Base-by-base conservation (phyloP, 139 green algal species). In the Chlamydomonas incerta region DNA sequence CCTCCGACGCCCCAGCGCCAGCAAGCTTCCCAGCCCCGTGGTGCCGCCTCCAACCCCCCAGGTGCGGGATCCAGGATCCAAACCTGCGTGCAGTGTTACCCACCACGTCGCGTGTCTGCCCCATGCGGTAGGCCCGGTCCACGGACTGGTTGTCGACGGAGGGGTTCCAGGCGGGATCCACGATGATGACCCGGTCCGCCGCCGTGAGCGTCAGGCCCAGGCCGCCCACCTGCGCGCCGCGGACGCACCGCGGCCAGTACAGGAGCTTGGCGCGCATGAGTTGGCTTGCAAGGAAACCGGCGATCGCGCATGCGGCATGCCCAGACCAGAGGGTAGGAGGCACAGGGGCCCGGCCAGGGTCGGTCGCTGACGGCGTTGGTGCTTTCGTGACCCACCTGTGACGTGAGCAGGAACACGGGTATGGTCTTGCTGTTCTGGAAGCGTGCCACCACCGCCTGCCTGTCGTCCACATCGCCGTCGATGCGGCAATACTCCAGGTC, bases 131-230 rank as follows among this genome's bases (percentile, higher is more conserved):
- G 0, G 96, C 96, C 0, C 96, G 89, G 87, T 98, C 95, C 46
- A 98, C 94, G 70, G 86, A 20, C 68, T 89, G 81, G 69, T 91
- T 90, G 83, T 91, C 82, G 23, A 86, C 71, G 37, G 84, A 86
- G 15, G 94, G 94, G 86, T 97, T 97, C 90, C 92, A 96, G 11
- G 82, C 87, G 29, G 90, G 92, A 50, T 94, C 91, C 62, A 96
- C 84, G 58, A 98, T 96, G 81, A 99, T 94, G 17, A 99, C 97
- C 1, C 97, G 90, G 83, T 98, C 92, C 18, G 97, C 97, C 5
- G 93, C 95, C 0, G 97, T 99, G 15, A 99, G 91, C 15, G 97
- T 99, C 29, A 99, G 88, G 3, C 97, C 97, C 74, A 99, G 87
- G 13, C 97, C 97, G 13, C 97, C 97, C 41, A 99, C 97, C 83